Percentiles rank a stretch among this genome's conserved stretches.
These are phyloP conservation scores for Pseudogymnoascus sp. DNA, from an alignment of 2,329 filamentous ascomycete species.

Conservation along the genomic window DNA sequence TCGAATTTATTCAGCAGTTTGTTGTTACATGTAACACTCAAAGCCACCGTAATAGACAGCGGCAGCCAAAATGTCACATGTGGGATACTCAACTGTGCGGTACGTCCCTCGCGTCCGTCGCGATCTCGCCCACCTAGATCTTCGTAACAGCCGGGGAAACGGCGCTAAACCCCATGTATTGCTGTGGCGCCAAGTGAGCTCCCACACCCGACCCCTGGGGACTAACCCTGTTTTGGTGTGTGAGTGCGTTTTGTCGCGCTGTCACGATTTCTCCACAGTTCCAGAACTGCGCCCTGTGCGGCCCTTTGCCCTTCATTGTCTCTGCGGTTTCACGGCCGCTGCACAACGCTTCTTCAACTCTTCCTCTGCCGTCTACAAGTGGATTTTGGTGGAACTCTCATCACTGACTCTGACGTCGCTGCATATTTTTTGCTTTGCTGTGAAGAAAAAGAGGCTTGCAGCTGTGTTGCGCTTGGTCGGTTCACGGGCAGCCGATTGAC, in stretches of 20 bases:
- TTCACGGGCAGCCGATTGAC: background rate
- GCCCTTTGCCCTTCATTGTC: slow-evolving; percentile 2
- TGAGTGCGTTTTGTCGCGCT: slow-evolving; percentile 8
- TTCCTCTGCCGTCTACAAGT: background rate
- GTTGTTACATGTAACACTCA: background rate
- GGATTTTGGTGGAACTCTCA: background rate
- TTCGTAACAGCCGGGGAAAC: background rate
- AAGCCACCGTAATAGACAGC: background rate
- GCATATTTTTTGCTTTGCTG: background rate
- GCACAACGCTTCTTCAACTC: slow-evolving; percentile 1
- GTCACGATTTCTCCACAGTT: slow-evolving; percentile 1
- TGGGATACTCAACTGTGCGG: background rate
- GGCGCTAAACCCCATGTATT: slow-evolving; percentile 2
- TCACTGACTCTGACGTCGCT: background rate
- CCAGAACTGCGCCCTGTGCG: background rate
- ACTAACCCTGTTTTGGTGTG: background rate
- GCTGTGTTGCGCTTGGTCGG: background rate
- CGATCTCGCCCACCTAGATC: slow-evolving; percentile 4
- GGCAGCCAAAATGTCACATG: slow-evolving; percentile 1
- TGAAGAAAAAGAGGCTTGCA: background rate
- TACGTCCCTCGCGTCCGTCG: background rate
- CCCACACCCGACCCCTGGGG: background rate
- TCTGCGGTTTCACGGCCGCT: slow-evolving; percentile 3
- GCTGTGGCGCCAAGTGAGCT: background rate
- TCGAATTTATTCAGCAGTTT: background rate